These are phyloP conservation scores for Candida ovalis DNA, from an alignment of 805 yeast species.

Conservation along the genomic window DNA sequence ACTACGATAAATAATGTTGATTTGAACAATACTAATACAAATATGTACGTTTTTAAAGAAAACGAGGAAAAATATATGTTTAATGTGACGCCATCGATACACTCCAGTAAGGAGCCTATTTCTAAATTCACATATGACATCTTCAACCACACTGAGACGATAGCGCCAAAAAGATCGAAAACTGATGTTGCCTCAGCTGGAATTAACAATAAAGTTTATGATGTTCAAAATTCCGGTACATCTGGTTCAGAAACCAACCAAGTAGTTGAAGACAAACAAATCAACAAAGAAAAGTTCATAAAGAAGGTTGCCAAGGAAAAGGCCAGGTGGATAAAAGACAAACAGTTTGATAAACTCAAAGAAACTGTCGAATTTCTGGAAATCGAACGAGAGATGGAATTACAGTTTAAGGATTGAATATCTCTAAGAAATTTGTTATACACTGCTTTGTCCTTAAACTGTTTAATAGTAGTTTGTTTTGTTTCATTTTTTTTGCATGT, in stretches of 20 bases:
- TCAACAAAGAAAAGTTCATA: background rate
- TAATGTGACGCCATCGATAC: background rate
- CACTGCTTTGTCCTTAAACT: too few relatives aligned
- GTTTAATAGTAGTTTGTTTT: too few relatives aligned
- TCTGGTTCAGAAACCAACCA: too few relatives aligned
- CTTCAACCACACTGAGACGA: constrained; percentile 3
- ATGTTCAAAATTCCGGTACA: too few relatives aligned
- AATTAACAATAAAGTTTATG: too few relatives aligned
- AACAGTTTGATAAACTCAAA: constrained; percentile 9
- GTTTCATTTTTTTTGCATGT: too few relatives aligned
- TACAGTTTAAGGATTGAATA: background rate
- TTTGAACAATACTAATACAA: background rate
- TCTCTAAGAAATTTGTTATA: too few relatives aligned
- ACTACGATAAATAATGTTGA: background rate
- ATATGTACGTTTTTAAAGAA: constrained; percentile 1
- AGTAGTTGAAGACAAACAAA: background rate
- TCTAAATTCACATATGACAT: constrained; percentile 1
- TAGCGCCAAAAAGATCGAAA: background rate
- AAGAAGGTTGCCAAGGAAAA: background rate
- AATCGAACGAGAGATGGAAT: constrained; percentile 18
- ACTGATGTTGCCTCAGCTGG: background rate
- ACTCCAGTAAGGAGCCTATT: background rate
- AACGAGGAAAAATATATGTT: constrained; percentile 3
- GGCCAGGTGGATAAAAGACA: constrained; percentile 16
- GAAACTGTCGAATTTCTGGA: constrained; percentile 20